Conservation (phyloP, 352 stramenopile genomes). For the Pythium aristosporum region DNA sequence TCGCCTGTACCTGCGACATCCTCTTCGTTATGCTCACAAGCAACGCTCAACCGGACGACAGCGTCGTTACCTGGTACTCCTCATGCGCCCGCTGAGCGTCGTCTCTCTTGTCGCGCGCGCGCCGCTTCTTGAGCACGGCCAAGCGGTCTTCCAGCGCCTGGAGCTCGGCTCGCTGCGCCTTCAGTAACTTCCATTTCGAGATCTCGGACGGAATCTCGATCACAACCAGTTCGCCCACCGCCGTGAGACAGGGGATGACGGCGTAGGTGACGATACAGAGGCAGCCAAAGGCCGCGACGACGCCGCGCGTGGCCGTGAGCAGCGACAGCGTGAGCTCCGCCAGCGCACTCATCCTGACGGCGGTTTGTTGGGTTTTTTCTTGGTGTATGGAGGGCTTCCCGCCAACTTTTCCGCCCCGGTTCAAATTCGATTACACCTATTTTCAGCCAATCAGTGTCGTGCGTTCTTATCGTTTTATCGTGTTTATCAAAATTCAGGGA, state of each 20-base stretch:
- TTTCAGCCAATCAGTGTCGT: constrained; percentile 19
- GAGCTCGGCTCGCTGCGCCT: constrained; percentile 20
- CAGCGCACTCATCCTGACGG: constrained; percentile 5
- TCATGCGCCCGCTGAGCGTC: constrained; percentile 9
- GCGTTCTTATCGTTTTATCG: not conserved
- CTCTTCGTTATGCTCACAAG: not conserved
- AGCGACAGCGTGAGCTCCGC: constrained; percentile 20
- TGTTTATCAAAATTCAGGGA: constrained; percentile 8
- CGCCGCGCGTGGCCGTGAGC: constrained; percentile 15
- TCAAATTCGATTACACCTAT: not conserved
- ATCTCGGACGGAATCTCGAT: constrained; percentile 10
- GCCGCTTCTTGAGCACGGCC: constrained; percentile 16
- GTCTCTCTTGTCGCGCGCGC: not conserved
- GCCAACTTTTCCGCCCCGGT: not conserved
- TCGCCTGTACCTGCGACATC: constrained; percentile 1
- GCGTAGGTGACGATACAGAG: constrained; percentile 19
- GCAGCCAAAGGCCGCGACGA: constrained; percentile 23
- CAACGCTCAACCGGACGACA: not conserved
- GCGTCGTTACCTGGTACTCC: constrained; percentile 15
- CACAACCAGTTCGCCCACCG: constrained; percentile 9
- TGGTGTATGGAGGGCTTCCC: not conserved
- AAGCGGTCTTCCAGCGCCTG: constrained; percentile 10
- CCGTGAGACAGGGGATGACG: constrained; percentile 10
- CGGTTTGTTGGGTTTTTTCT: not conserved
- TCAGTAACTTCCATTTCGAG: constrained; percentile 11